Base-by-base conservation (phyloP, 106 monocot species). In the Dendrobium huoshanense region DNA sequence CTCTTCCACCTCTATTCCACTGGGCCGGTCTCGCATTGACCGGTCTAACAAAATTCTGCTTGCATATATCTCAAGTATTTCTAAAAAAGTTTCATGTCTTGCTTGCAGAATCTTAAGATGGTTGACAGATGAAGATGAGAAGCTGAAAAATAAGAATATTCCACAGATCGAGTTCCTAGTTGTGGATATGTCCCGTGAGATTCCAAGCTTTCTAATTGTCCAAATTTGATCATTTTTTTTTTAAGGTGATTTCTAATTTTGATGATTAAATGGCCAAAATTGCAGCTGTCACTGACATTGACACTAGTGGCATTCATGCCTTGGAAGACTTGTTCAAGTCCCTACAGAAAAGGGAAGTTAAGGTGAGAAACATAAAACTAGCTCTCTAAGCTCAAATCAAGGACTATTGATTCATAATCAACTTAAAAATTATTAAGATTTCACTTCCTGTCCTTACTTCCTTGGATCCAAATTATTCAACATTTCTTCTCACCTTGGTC, bases 111-210 rank as follows among this genome's bases (percentile, higher is more conserved):
- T 89, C 75, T 68, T 95, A 47, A 95, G 92, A 85, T 95, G 90
- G 95, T 54, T 95, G 73, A 81, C 67, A 41, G 92, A 95, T 55
- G 91, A 95, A 83, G 91, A 91, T 29, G 89, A 92, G 41, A 48
- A 85, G 77, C 54, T 83, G 16, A 83, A 87, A 79, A 77, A 27
- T 15, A 80, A 64, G 11, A 44, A 81, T 9, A 80, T 81, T 68
- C 83, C 87, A 42, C 81, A 22, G 68, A 89, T 92, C 24, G 77
- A 88, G 65, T 86, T 78, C 80, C 82, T 95, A 85, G 82, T 95
- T 7, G 81, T 95, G 2, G 95, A 95, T 19, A 87, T 95, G 92
- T 92, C 95, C 44, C 89, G 92, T 92, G 83, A 95, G 90, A 27
- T 41, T 51, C 13, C 15, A 70, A 70, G 33, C 29, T 70, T 70